Conservation (phyloP, 108 stramenopile species). For the Skeletonema tropicum region DNA sequence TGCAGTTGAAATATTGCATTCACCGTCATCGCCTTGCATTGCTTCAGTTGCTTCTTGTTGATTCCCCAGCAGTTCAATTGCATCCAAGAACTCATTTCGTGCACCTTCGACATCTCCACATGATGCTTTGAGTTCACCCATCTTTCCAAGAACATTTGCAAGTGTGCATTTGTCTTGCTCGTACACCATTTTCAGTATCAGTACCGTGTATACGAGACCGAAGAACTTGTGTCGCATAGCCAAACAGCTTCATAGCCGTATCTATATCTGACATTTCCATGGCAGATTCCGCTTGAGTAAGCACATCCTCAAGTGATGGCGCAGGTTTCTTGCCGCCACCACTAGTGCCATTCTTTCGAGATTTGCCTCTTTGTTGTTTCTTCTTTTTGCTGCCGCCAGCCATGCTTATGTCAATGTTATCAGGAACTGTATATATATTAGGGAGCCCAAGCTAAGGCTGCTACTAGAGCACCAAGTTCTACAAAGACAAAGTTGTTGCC, state of each 20-base stretch:
- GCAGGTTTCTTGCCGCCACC: constrained; percentile 19
- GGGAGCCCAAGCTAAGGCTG: background rate
- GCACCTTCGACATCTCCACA: constrained; percentile 74
- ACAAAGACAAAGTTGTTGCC: too few relatives aligned
- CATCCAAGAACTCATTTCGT: constrained; percentile 63
- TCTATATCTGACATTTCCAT: constrained; percentile 50
- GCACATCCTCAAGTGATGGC: constrained; percentile 41
- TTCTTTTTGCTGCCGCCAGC: constrained; percentile 43
- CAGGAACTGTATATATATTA: background rate
- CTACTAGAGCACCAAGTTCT: too few relatives aligned
- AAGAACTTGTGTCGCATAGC: constrained; percentile 35
- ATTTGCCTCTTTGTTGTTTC: constrained; percentile 32
- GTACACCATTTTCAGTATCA: background rate
- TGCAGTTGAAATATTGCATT: constrained; percentile 17
- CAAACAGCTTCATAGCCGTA: constrained; percentile 39
- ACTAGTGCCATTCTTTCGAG: constrained; percentile 12
- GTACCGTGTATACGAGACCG: constrained; percentile 26
- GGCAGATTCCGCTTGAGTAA: constrained; percentile 44
- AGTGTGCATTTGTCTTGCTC: constrained; percentile 40
- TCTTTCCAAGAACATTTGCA: constrained; percentile 69
- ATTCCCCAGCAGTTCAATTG: constrained; percentile 54
- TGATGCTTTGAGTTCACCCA: constrained; percentile 72
- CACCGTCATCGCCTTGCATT: constrained; percentile 24
- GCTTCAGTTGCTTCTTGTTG: background rate
- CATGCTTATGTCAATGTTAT: constrained; percentile 10